These are phyloP conservation scores for Cordyceps fumosorosea DNA, from an alignment of 2,329 filamentous ascomycete genomes.

Conservation along the genomic window DNA sequence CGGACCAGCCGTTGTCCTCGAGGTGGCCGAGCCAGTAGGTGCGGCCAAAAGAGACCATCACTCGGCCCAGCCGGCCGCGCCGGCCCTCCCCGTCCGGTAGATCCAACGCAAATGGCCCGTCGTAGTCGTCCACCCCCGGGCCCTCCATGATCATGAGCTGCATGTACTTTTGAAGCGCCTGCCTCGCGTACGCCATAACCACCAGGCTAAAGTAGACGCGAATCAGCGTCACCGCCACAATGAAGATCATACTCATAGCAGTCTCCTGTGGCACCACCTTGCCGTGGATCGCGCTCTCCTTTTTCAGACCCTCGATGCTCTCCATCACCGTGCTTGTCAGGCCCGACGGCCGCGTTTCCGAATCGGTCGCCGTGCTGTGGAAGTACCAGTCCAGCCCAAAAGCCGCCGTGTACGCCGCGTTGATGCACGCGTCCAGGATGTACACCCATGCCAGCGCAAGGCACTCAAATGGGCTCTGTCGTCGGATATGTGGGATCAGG, in stretches of 20 bases:
- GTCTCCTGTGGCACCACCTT: conserved; percentile 47
- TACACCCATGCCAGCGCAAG: conserved; percentile 82
- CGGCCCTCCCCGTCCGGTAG: conserved; percentile 73
- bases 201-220: conserved; percentile 79
- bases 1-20: conserved; percentile 62
- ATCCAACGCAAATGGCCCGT: conserved; percentile 62
- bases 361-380: conserved; percentile 48
- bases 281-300: conserved; percentile 28
- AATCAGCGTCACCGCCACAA: conserved; percentile 65
- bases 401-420: conserved; percentile 71
- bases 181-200: conserved; percentile 74
- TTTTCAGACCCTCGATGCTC: conserved; percentile 28
- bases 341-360: conserved; percentile 14
- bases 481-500: conserved; percentile 73
- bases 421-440: conserved; percentile 73
- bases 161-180: conserved; percentile 63
- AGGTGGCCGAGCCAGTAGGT: conserved; percentile 75
- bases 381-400: conserved; percentile 87
- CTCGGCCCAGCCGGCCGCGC: conserved; percentile 69
- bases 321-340: conserved; percentile 23
- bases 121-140: conserved; percentile 39
- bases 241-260: conserved; percentile 70
- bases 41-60: conserved; percentile 67
- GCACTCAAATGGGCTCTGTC: conserved; percentile 70
- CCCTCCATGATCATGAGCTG: conserved; percentile 42